Evolutionary conservation across 768 basidiomycete species (phyloP).

Genomic region (button mushroom (Agaricus bisporus)): DNA sequence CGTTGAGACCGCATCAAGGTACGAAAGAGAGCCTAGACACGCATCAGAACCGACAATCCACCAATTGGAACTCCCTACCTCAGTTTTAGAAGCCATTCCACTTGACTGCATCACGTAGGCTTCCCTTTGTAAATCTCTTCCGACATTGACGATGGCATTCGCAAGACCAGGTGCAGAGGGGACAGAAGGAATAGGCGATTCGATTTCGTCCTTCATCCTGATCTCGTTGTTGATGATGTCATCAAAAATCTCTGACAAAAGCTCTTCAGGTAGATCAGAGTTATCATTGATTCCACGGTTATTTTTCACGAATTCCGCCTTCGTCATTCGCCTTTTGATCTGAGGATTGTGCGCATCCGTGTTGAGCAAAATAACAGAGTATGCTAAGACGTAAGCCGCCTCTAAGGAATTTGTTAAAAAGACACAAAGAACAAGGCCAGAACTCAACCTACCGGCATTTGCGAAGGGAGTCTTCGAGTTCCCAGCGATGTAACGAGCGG

Average conservation of each 20-base stretch:
- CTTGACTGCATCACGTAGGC: constrained; percentile 94
- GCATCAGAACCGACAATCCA: constrained; percentile 9
- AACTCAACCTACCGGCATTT: constrained; percentile 67
- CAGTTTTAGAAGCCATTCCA: constrained; percentile 95
- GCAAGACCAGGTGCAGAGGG: constrained; percentile 66
- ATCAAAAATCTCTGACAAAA: constrained; percentile 74
- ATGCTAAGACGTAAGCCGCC: constrained; percentile 91
- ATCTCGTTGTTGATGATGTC: constrained; percentile 92
- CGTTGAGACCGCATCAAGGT: constrained; percentile 90
- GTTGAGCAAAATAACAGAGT: constrained; percentile 93
- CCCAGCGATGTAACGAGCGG: constrained; percentile 90
- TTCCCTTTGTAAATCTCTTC: constrained; percentile 91
- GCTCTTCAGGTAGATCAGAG: constrained; percentile 81
- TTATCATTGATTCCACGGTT: constrained; percentile 96
- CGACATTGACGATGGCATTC: constrained; percentile 80
- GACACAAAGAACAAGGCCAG: not conserved
- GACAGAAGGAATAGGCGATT: constrained; percentile 41
- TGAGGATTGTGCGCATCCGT: constrained; percentile 97
- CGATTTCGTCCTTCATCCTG: constrained; percentile 97
- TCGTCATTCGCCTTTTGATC: constrained; percentile 92
- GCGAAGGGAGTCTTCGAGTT: constrained; percentile 83
- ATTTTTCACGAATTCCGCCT: constrained; percentile 86
- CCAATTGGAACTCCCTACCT: constrained; percentile 44
- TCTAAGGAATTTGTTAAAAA: constrained; percentile 36
- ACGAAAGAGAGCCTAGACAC: constrained; percentile 73